These are phyloP conservation scores for Candida mesenterica DNA, from an alignment of 1,139 yeast species.

Conservation along the genomic window DNA sequence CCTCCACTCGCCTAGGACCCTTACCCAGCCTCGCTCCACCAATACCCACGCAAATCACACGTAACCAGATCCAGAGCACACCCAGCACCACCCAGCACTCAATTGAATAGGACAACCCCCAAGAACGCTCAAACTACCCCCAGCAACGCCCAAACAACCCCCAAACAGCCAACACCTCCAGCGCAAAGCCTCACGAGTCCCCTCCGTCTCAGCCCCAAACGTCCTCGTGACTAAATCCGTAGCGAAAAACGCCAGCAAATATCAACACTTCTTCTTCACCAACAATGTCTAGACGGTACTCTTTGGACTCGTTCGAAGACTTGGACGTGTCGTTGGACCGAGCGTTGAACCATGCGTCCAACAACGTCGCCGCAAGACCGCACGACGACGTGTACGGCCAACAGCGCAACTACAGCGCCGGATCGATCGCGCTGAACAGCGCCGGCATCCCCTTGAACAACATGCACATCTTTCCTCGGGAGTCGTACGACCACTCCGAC, in stretches of 20 bases:
- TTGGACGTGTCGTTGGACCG: slow-evolving; percentile 43
- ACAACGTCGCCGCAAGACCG: slow-evolving; percentile 24
- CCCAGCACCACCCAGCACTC: no score
- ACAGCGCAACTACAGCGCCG: slow-evolving; percentile 1
- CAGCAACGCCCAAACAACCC: no score
- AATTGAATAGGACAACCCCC: no score
- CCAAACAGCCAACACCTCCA: no score
- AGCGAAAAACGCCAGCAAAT: not conserved
- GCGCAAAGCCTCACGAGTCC: no score
- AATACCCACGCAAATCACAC: no score
- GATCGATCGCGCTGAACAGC: slow-evolving; percentile 3
- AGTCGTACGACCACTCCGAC: slow-evolving; percentile 9
- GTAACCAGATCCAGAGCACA: no score
- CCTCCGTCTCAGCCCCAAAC: no score
- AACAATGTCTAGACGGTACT: slow-evolving; percentile 7
- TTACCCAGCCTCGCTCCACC: no score
- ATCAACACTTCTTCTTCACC: no score
- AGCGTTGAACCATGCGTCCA: slow-evolving; percentile 42
- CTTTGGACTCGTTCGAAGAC: slow-evolving; percentile 38
- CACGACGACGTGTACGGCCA: not conserved
- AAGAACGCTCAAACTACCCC: no score
- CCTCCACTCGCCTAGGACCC: no score
- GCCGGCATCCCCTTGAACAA: slow-evolving; percentile 32
- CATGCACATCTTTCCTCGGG: slow-evolving; percentile 13
- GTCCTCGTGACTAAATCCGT: not conserved